Evolutionary conservation across 2,329 filamentous ascomycete genomes (phyloP).

Genomic region (Paecilomyces fulvus): DNA sequence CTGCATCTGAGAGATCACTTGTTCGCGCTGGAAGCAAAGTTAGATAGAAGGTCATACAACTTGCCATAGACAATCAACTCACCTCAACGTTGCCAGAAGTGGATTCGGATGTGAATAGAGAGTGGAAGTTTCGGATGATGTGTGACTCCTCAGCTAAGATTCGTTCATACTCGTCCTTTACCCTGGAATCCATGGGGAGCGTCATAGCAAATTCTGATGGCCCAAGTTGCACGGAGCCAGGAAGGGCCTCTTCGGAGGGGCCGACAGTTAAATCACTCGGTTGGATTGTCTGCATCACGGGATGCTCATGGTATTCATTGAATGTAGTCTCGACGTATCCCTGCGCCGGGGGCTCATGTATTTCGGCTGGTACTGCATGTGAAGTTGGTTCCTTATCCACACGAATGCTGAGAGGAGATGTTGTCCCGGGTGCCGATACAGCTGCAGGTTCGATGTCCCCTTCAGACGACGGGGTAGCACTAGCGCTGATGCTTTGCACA

Average conservation of each 20-base stretch:
- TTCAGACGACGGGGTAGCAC: conserved; percentile 34
- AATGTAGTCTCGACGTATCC: conserved; percentile 19
- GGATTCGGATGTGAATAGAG: conserved; percentile 10
- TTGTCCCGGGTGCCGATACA: conserved; percentile 18
- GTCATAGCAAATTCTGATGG: conserved; percentile 33
- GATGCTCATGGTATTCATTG: conserved; percentile 13
- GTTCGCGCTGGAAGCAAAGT: conserved; percentile 12
- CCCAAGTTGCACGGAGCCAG: conserved; percentile 28
- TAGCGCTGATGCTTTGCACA: conserved; percentile 15
- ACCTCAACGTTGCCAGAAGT: conserved; percentile 17
- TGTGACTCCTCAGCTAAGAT: conserved; percentile 20
- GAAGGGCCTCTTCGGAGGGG: conserved; percentile 15
- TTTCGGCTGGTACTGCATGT: conserved; percentile 12
- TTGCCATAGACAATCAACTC: conserved; percentile 2
- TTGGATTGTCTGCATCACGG: conserved; percentile 27
- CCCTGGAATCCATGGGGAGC: conserved; percentile 35
- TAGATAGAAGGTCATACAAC: not conserved
- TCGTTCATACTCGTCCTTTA: conserved; percentile 35
- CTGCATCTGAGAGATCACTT: conserved; percentile 22
- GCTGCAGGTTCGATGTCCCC: conserved; percentile 31
- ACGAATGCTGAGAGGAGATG: conserved; percentile 28
- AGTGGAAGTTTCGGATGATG: conserved; percentile 20
- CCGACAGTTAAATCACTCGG: conserved; percentile 27
- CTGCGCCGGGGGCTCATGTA: conserved; percentile 15
- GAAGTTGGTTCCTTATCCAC: conserved; percentile 20